Conservation (phyloP, 768 basidiomycete species). For the Rhizopogon vinicolor region DNA sequence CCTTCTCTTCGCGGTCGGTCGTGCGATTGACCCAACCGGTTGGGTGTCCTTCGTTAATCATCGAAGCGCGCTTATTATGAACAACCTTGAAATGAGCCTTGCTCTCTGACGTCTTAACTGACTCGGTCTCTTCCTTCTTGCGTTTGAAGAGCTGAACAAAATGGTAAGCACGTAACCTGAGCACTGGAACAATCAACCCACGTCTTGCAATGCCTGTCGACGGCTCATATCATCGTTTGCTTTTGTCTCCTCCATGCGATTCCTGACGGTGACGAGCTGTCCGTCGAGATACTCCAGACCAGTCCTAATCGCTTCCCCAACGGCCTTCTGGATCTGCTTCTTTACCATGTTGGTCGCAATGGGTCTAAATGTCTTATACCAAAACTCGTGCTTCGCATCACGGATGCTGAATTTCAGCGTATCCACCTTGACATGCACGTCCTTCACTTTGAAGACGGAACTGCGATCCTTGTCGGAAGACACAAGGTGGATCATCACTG, state of each 20-base stretch:
- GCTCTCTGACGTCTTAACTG: constrained; percentile 33
- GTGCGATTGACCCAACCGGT: constrained; percentile 69
- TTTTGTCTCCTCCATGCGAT: constrained; percentile 66
- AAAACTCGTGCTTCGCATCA: constrained; percentile 83
- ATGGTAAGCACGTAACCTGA: neutral
- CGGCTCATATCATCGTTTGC: constrained; percentile 34
- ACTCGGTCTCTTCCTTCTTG: constrained; percentile 46
- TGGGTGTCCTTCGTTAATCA: constrained; percentile 64
- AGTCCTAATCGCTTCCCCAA: constrained; percentile 65
- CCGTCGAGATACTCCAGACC: constrained; percentile 87
- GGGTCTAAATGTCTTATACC: constrained; percentile 82
- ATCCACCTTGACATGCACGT: constrained; percentile 78
- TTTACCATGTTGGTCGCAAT: constrained; percentile 82
- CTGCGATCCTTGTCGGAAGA: constrained; percentile 57
- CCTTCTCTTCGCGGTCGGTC: constrained; percentile 37
- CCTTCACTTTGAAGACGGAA: constrained; percentile 69
- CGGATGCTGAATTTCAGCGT: constrained; percentile 87
- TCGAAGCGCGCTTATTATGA: constrained; percentile 60
- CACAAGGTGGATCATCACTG: constrained; percentile 57
- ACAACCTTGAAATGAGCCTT: constrained; percentile 81
- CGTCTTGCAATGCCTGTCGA: constrained; percentile 56
- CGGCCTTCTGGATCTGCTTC: constrained; percentile 56
- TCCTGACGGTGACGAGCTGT: constrained; percentile 84
- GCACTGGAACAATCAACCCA: constrained; percentile 22
- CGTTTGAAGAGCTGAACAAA: constrained; percentile 50